Evolutionary conservation across 352 stramenopile species (phyloP), one percentile per base, ranked within the genome.

Genomic region (Pythium vanterpoolii): DNA sequence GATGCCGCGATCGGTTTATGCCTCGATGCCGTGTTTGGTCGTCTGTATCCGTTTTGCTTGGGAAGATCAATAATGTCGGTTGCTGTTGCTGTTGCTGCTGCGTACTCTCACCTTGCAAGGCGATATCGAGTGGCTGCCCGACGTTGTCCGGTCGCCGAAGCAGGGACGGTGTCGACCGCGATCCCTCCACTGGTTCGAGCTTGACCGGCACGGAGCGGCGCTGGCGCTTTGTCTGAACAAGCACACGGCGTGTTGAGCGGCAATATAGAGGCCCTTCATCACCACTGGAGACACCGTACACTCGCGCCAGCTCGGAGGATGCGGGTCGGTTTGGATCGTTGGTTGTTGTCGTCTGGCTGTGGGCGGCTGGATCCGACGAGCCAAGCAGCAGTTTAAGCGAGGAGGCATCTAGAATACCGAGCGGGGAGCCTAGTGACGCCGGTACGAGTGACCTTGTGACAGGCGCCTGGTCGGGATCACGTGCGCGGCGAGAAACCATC

Each of bases 391-490:
- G 43, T n/a, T 57, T 30, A 1, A 66, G 58, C 13, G 58, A 33
- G 7, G 58, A 54, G 49, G 44, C 43, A 24, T 66, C 58, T 7
- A 66, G 21, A 31, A 66, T 60, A 5, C 58, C 58, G 5, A 66
- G 33, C 7, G 58, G 58, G 27, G 58, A 50, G n/a, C 14, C 19
- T 18, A 55, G 24, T 21, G 42, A 43, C 5, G 31, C 5, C 7
- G 58, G 43, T 14, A 66, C 58, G 16, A 66, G 48, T 14, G 33
- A 21, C n/a, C 14, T 28, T 16, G 13, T 55, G 0, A 10, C 7
- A 28, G n/a, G 43, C 2, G 30, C 14, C 3, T 39, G 36, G 5
- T 33, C 27, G 0, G 9, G 14, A 7, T 43, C n/a, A 39, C 28
- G 48, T 2, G 33, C 16, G 28, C 30, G 30, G 18, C 30, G 48